Evolutionary conservation across 1,139 yeast genomes (phyloP), one percentile per base, ranked within the genome.

Genomic region (Nakaseomyces sp.): DNA sequence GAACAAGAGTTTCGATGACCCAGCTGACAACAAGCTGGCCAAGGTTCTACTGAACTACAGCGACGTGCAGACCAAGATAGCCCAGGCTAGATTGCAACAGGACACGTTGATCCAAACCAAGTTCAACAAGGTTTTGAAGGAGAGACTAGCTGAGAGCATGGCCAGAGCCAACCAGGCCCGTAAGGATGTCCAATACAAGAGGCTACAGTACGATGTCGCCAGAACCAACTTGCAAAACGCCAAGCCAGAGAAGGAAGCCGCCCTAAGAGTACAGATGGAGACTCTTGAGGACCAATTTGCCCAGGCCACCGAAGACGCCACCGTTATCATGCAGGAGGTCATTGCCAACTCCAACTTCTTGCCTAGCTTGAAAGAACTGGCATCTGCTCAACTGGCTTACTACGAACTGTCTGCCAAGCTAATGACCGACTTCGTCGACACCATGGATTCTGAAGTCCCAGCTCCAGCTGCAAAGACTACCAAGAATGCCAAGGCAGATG

Each of bases 201-300:
- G 95, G 56, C 67, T 87, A 47, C 81, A 78, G 55, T 82, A 87
- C 54, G 96, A 87, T 58, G 77, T 88, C 54, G 82, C 93, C 37
- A 76, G 93, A 66, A 69, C 81, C 28, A 72, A 81, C 49, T 72
- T 86, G 51, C 77, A 77, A 57, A 72, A 77, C 54, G 80, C 88
- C 25, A 76, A 73, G 58, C 89, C 94, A 4, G 79, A 79, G 53
- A 80, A 80, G 60, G 84, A 81, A 58, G 85, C 87, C 6, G 79
- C 79, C 46, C 76, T 85, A 50, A 73, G 91, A 54, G 83, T 81
- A 42, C 76, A 79, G 50, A 81, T 86, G 74, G 95, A 87, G 63
- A 78, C 81, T 52, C 81, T 89, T 37, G 95, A 87, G 66, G 95
- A 87, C 57, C 93, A 84, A 56, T 86, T 87, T 63, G 95, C 93